phyloP scores from a whole-genome alignment of 352 stramenopile species.

The Phytopythium montanum region DNA sequence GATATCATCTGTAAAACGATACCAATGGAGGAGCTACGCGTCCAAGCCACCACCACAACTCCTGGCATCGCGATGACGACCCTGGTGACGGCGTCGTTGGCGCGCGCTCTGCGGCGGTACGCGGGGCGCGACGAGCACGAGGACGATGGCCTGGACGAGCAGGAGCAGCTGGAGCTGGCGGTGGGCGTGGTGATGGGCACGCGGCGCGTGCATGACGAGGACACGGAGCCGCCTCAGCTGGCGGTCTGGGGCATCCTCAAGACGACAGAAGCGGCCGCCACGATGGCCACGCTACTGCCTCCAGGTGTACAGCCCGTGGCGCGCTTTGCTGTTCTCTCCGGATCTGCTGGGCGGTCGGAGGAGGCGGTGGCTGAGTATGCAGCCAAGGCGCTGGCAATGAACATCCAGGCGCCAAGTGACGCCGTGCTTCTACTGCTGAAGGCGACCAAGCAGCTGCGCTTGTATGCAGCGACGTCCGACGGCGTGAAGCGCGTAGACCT shows the following conservation, averaged over 20 bases:
- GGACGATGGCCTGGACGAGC: neutral
- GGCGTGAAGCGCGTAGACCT: conserved; percentile 15
- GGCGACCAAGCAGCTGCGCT: conserved; percentile 5
- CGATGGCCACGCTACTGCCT: conserved; percentile 15
- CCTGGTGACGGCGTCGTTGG: conserved; percentile 25
- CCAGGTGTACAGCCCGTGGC: neutral
- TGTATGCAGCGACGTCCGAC: conserved; percentile 18
- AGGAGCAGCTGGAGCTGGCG: conserved; percentile 4
- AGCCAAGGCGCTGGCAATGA: neutral
- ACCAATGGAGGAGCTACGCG: neutral
- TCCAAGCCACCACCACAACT: neutral
- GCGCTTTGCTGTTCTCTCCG: conserved; percentile 5
- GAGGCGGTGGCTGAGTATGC: conserved; percentile 11
- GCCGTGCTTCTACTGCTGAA: conserved; percentile 23
- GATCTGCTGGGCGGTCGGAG: neutral
- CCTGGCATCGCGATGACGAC: conserved; percentile 8
- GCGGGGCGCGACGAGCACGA: conserved; percentile 14
- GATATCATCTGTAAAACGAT: neutral
- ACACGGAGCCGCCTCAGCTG: conserved; percentile 2
- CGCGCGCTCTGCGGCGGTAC: conserved; percentile 35
- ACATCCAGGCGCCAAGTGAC: neutral
- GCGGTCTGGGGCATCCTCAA: conserved; percentile 26
- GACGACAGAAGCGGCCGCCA: conserved; percentile 3
- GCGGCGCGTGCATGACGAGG: conserved; percentile 4
- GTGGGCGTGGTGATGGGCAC: conserved; percentile 24